Base-by-base conservation (phyloP, 108 stramenopile species). In the Conticribra guillardii region DNA sequence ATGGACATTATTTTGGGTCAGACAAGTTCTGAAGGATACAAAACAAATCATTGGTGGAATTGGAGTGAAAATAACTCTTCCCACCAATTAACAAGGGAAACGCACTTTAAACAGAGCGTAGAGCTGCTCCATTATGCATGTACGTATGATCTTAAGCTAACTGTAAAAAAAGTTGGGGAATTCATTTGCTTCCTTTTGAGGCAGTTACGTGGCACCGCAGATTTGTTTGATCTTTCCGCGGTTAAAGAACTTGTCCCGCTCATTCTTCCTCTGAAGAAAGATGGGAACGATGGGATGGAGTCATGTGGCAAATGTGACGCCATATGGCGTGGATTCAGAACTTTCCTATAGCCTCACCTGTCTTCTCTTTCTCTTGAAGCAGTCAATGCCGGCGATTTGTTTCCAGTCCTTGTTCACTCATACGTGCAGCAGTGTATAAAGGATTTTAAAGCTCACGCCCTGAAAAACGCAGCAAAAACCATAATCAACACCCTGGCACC, bases 331-430 rank as follows among this genome's bases (percentile, higher is more conserved):
- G 26, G 16, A 3, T 52, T 65, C 33, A 8, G 1, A 2, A 19
- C 3, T 14, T 44, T 52, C 15, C 50, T 65, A n/a, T 17, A 4
- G 2, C 64, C 64, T 4, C 64, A 65, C 18, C 31, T 47, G 33
- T n/a, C 64, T 8, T 7, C 28, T 31, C 49, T 65, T n/a, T 34
- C 23, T 52, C 46, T 24, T 11, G 64, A 52, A 29, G 52, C 31
- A 34, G 19, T 65, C 3, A 44, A 65, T 26, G 52, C 3, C 29
- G 28, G 52, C 22, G 64, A 33, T 18, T 52, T 33, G 31, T 54
- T 65, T 32, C 50, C 64, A 3, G 24, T 65, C 7, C 64, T 65
- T 22, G 9, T 65, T 15, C 50, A 65, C 27, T 65, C 64, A 2
- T 65, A 24, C 29, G 44, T 54, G 65, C 54, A 66, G 41, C 50